A percentile compares a stretch with the other conserved stretches of the same genome.
phyloP scores from a whole-genome alignment of 352 stramenopile genomes.

The Globisporangium okanoganense region DNA sequence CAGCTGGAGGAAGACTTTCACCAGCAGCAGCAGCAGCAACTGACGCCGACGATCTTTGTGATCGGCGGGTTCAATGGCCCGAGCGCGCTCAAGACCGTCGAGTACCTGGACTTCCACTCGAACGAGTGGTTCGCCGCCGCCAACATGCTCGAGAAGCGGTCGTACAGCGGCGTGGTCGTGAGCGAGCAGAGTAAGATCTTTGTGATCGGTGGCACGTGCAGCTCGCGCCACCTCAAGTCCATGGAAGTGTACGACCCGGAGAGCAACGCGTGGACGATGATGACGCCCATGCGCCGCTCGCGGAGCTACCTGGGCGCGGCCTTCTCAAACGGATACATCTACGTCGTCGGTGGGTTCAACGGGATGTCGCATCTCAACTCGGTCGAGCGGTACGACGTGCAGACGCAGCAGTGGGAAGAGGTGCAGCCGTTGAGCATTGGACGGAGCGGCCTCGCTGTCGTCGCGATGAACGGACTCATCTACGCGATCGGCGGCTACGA shows the following conservation, averaged over 20 bases:
- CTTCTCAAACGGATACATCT: conserved; percentile 47
- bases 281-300: conserved; percentile 53
- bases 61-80: conserved; percentile 70
- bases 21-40: conserved; percentile 7
- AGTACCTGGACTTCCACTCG: conserved; percentile 65
- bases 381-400: conserved; percentile 54
- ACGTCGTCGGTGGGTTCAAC: conserved; percentile 70
- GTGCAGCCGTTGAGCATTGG: conserved; percentile 43
- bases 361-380: conserved; percentile 48
- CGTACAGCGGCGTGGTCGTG: conserved; percentile 59
- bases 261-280: conserved; percentile 37
- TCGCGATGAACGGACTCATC: conserved; percentile 39
- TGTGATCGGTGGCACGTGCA: conserved; percentile 62
- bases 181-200: conserved; percentile 42
- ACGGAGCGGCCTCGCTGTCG: conserved; percentile 56
- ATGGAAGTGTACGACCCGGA: conserved; percentile 59
- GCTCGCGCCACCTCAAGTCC: conserved; percentile 47
- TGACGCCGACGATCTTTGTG: conserved; percentile 58
- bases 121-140: conserved; percentile 52
- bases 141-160: conserved; percentile 49
- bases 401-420: conserved; percentile 45
- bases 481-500: conserved; percentile 74
- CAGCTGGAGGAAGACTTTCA: conserved; percentile 1
- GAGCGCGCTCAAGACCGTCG: conserved; percentile 45
- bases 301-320: conserved; percentile 62